A percentile compares a stretch with the other conserved stretches of the same genome.
Evolutionary conservation across 176 grass and related monocot species (phyloP).

Genomic region (Musa schizocarpa): DNA sequence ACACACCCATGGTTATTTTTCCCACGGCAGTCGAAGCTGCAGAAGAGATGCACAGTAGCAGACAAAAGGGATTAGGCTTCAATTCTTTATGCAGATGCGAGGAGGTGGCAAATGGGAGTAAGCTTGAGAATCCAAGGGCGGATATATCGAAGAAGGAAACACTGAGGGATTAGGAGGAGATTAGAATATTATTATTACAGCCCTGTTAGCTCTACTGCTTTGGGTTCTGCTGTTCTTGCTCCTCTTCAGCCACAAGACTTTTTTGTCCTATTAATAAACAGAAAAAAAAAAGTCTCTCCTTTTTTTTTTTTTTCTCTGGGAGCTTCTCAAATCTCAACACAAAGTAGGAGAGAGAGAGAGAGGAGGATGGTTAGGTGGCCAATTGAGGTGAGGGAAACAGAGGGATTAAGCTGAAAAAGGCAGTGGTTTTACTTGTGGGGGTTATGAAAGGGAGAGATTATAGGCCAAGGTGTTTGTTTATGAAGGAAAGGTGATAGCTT

Average conservation of each 20-base stretch:
- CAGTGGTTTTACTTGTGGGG: background rate
- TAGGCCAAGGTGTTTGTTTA: background rate
- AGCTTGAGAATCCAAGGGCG: constrained; percentile 1
- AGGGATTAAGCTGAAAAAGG: background rate
- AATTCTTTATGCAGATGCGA: constrained; percentile 3
- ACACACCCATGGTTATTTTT: background rate
- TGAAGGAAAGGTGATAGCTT: background rate
- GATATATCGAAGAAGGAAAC: background rate
- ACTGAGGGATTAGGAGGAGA: background rate
- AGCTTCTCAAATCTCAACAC: background rate
- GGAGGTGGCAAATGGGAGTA: constrained; percentile 1
- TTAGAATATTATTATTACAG: background rate
- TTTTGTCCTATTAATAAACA: background rate
- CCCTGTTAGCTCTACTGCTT: background rate
- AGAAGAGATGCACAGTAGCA: background rate
- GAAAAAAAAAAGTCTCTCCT: background rate
- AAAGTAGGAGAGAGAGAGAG: no score
- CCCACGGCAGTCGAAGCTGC: background rate
- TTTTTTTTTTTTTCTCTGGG: background rate
- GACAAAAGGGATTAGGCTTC: constrained; percentile 4
- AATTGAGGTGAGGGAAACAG: no score
- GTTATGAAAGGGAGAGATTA: background rate
- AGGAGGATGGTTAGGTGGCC: background rate
- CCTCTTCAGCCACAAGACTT: background rate
- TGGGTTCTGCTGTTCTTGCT: background rate